Percentiles rank a stretch among this genome's conserved stretches.
phyloP scores from a whole-genome alignment of 192 early-diverging fungal genomes.

The Haplosporangium gracile region DNA sequence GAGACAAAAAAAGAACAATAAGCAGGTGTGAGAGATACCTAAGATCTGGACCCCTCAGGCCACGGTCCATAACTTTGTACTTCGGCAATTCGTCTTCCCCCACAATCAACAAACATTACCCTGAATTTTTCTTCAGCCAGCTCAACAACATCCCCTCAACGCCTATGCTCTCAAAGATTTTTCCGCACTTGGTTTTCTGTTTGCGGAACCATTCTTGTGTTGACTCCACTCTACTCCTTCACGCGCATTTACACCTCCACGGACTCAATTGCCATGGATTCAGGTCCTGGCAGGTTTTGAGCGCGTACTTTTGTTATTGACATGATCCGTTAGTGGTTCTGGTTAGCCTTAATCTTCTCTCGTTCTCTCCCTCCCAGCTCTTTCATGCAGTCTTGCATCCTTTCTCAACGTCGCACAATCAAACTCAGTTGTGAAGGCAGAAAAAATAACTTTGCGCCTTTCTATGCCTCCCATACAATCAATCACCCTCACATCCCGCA shows the following conservation, averaged over 20 bases:
- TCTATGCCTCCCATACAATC: constrained; percentile 5
- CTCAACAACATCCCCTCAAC: neutral
- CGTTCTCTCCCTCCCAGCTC: neutral
- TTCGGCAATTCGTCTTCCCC: constrained; percentile 1
- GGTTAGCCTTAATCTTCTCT: neutral
- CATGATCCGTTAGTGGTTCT: neutral
- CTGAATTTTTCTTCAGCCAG: neutral
- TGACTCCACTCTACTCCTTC: neutral
- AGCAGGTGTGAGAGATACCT: neutral
- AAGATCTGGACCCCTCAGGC: neutral
- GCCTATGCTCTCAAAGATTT: neutral
- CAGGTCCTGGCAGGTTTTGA: neutral
- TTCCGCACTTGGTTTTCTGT: neutral
- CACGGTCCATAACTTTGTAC: constrained; percentile 1
- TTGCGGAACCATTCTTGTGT: neutral
- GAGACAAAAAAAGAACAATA: neutral
- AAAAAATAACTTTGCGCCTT: constrained; percentile 5
- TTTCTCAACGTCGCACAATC: constrained; percentile 6
- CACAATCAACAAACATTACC: constrained; percentile 1
- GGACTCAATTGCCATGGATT: neutral
- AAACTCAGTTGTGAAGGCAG: constrained; percentile 9
- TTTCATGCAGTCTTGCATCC: constrained; percentile 9
- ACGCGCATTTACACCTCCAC: neutral
- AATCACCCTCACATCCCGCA: constrained; percentile 8
- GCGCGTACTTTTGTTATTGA: neutral